Percentiles rank a stretch among this genome's conserved stretches.
phyloP scores from a whole-genome alignment of 345 rosid species.

The Brassica juncea region DNA sequence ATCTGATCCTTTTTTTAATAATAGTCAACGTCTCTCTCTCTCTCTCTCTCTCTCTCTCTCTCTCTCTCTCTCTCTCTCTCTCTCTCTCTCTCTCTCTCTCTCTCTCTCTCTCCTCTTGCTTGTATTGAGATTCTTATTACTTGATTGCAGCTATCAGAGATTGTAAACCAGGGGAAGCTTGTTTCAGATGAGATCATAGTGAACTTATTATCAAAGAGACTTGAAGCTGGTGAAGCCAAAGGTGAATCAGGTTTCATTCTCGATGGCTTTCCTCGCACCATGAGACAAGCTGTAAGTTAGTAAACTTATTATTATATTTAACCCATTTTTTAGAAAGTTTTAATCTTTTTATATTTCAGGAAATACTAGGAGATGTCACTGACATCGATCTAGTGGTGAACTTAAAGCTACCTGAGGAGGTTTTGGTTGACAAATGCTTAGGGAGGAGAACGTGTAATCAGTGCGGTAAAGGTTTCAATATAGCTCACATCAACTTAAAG shows the following conservation, averaged over 20 bases:
- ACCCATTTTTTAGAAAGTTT: too few relatives aligned
- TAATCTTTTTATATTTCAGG: too few relatives aligned
- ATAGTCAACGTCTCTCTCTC: constrained; percentile 10
- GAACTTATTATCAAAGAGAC: constrained; percentile 72
- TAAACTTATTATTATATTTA: too few relatives aligned
- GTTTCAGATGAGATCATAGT: constrained; percentile 85
- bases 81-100: neutral
- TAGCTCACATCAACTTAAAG: constrained; percentile 70
- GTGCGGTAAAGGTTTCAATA: constrained; percentile 75
- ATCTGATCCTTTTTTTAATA: neutral
- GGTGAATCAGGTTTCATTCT: constrained; percentile 95
- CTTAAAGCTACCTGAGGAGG: constrained; percentile 78
- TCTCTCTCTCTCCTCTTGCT: neutral
- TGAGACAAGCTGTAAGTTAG: constrained; percentile 77
- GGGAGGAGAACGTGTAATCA: constrained; percentile 89
- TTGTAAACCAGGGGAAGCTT: constrained; percentile 80
- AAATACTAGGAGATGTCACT: constrained; percentile 72
- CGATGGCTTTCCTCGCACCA: constrained; percentile 95
- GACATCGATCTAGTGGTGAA: constrained; percentile 89
- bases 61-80: neutral
- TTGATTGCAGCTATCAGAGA: constrained; percentile 67
- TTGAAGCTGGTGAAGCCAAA: constrained; percentile 71
- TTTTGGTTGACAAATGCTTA: constrained; percentile 83
- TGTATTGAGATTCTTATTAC: neutral
- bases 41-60: neutral